These are phyloP conservation scores for Pseudotsuga menziesii DNA, from an alignment of 75 land plant species.

Conservation along the genomic window DNA sequence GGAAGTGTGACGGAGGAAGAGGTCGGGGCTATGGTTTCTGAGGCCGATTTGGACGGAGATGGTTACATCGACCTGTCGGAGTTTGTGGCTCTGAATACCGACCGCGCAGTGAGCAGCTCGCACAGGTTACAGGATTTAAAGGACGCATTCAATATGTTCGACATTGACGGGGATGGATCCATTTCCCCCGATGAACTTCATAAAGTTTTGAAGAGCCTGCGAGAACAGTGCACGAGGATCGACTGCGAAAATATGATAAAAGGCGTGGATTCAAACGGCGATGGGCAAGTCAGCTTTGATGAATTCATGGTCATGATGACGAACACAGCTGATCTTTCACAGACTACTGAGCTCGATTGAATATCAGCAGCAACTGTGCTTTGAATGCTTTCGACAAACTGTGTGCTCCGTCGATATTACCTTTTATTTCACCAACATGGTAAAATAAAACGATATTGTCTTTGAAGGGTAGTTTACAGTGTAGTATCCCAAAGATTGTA, in stretches of 20 bases:
- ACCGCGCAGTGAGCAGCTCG: conserved; percentile 17
- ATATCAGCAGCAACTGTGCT: no score
- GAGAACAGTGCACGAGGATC: conserved; percentile 35
- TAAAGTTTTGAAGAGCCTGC: conserved; percentile 52
- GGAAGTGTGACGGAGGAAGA: conserved; percentile 38
- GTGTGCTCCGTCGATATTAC: no score
- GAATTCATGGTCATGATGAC: conserved; percentile 79
- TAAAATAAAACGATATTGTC: no score
- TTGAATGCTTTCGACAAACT: no score
- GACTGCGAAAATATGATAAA: conserved; percentile 69
- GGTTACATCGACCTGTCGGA: conserved; percentile 52
- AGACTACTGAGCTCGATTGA: no score
- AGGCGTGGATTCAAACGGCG: conserved; percentile 67
- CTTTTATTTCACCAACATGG: no score
- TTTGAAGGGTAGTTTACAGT: no score
- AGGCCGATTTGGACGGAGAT: conserved; percentile 60
- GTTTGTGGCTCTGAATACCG: conserved; percentile 46
- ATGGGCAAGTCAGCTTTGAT: conserved; percentile 66
- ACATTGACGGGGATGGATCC: conserved; percentile 63
- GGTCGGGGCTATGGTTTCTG: conserved; percentile 34
- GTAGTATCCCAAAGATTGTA: no score
- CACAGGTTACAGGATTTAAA: conserved; percentile 37
- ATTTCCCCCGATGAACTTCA: conserved; percentile 70
- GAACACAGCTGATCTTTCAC: background rate
- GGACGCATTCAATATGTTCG: conserved; percentile 66